Base-by-base conservation (phyloP, 1,284 basidiomycete species). In the Sporisorium sorghi region DNA sequence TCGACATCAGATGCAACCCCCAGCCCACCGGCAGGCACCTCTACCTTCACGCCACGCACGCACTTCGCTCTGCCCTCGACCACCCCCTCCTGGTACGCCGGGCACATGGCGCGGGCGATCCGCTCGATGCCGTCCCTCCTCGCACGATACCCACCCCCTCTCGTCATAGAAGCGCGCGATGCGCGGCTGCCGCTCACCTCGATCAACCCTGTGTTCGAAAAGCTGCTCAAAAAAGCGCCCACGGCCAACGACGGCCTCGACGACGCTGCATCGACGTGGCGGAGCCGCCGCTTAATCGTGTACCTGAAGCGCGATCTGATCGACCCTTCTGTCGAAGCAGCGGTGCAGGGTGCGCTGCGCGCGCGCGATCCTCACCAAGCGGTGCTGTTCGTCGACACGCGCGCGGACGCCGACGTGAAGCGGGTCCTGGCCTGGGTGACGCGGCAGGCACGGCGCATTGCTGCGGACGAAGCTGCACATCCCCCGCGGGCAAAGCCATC, bases 301-400 rank as follows among this genome's bases (percentile, higher is more conserved):
- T 90, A 98, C 79, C 96, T 93, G 78, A 98, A 98, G 86, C 89
- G 91, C 42, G 97, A 99, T 86, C 87, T 98, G 46, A 93, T 97
- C 6, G 90, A 94, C 49, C 87, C 88, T 70, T 90, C 90, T 88
- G 92, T 93, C 32, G 89, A 95, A 78, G 88, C 87, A 85, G 86
- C 87, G 0, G 73, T 89, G 9, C 73, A 74, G 19, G 78, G 78
- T 30, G 87, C 88, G 5, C 85, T 89, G 49, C 54, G 67, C 23
- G 66, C 85, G 49, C 85, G 86, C 48, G 85, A 86, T 5, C 80
- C 84, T 8, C 64, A 58, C 19, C 86, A 89, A 50, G 77, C 84
- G 1, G 84, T 88, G 35, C 76, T 88, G 48, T 89, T 89, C 67
- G 86, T 86, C 8, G 87, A 89, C 64, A 87, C 86, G 3, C 77